These are phyloP conservation scores for Kwoniella dejecticola DNA, from an alignment of 768 basidiomycete species.

Conservation along the genomic window DNA sequence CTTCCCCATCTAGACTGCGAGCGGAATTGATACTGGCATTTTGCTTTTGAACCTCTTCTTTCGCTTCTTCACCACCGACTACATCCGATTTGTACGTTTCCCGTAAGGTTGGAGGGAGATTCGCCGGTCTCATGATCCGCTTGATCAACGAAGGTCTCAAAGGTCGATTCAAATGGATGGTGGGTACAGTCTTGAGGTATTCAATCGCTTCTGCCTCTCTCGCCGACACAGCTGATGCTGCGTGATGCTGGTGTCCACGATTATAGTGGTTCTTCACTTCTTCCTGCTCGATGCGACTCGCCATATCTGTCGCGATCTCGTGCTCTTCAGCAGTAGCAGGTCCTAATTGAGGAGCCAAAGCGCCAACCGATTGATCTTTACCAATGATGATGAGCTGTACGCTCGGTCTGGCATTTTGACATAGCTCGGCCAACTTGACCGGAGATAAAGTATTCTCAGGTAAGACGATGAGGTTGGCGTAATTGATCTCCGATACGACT, in stretches of 20 bases:
- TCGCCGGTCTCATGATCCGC: conserved; percentile 29
- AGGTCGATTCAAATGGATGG: conserved; percentile 25
- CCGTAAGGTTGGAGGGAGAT: neutral
- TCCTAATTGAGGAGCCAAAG: conserved; percentile 2
- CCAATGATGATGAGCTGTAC: conserved; percentile 33
- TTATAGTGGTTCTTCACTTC: neutral
- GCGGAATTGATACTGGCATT: neutral
- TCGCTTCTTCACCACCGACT: conserved; percentile 27
- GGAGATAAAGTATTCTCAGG: conserved; percentile 22
- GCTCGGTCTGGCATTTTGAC: conserved; percentile 22
- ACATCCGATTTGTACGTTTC: conserved; percentile 36
- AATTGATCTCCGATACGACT: conserved; percentile 32
- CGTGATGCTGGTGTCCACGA: neutral
- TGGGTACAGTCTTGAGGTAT: conserved; percentile 16
- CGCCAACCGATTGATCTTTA: conserved; percentile 18
- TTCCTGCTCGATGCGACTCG: neutral
- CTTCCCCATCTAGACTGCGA: neutral
- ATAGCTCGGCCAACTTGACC: conserved; percentile 23
- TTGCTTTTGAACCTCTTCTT: conserved; percentile 1
- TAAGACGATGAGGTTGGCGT: conserved; percentile 38
- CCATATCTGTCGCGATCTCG: neutral
- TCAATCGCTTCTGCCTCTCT: neutral
- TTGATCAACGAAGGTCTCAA: conserved; percentile 37
- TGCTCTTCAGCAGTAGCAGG: conserved; percentile 9
- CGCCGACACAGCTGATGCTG: neutral